Evolutionary conservation across 2,329 filamentous ascomycete genomes (phyloP).

Genomic region (Calonectria pseudoreteaudii): DNA sequence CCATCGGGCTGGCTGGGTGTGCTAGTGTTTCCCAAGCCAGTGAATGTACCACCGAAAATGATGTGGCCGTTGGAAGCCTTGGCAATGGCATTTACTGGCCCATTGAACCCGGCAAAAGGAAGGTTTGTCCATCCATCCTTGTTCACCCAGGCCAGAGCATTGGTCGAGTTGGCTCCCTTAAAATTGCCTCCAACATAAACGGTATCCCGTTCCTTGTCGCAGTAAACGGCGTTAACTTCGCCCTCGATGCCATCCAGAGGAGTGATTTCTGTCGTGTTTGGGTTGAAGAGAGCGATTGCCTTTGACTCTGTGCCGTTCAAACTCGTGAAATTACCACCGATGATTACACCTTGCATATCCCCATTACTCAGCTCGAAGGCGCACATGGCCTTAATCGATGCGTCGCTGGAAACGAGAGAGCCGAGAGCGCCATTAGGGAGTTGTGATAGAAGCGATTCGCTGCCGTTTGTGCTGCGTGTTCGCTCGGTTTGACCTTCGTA

Average conservation of each 20-base stretch:
- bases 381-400: slow-evolving; percentile 90
- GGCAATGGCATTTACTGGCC: slow-evolving; percentile 86
- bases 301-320: slow-evolving; percentile 80
- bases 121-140: slow-evolving; percentile 80
- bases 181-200: slow-evolving; percentile 95
- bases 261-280: slow-evolving; percentile 75
- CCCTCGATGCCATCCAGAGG: slow-evolving; percentile 86
- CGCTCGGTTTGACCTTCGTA: slow-evolving; percentile 83
- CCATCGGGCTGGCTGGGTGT: slow-evolving; percentile 74
- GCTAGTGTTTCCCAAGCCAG: slow-evolving; percentile 85
- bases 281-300: slow-evolving; percentile 85
- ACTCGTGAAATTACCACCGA: slow-evolving; percentile 97
- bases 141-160: slow-evolving; percentile 85
- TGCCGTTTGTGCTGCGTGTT: slow-evolving; percentile 77
- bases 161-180: slow-evolving; percentile 82
- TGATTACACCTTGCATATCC: slow-evolving; percentile 77
- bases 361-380: slow-evolving; percentile 76
- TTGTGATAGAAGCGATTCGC: slow-evolving; percentile 81
- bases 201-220: slow-evolving; percentile 80
- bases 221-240: slow-evolving; percentile 83
- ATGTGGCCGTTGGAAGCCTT: slow-evolving; percentile 86
- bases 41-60: slow-evolving; percentile 92
- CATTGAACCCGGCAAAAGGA: slow-evolving; percentile 95
- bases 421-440: slow-evolving; percentile 89
- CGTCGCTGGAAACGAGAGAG: slow-evolving; percentile 81